These are phyloP conservation scores for Vigna reflexopilosa DNA, from an alignment of 306 rosid genomes.

Conservation along the genomic window DNA sequence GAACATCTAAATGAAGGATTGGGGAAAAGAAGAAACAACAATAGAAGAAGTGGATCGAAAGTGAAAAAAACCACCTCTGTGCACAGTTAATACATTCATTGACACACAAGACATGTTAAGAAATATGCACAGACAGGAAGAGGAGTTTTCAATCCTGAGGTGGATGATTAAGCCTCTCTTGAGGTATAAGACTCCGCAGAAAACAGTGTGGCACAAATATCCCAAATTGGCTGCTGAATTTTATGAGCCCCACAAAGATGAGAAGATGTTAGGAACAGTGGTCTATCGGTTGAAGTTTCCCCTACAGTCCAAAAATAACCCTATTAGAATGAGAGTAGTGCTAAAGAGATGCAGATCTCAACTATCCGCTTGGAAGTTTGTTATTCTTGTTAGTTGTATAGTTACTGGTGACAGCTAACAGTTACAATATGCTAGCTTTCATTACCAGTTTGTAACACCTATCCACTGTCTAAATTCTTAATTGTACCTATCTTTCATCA, in stretches of 20 bases:
- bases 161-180: neutral
- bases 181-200: neutral
- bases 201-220: neutral
- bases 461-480: no score
- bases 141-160: neutral
- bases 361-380: no score
- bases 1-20: neutral
- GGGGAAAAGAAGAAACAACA: neutral
- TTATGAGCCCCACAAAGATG: neutral
- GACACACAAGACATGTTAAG: neutral
- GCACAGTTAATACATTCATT: no score
- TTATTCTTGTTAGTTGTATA: no score
- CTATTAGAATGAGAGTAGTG: neutral
- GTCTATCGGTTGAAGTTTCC: neutral
- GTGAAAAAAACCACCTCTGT: neutral
- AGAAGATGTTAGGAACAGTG: neutral
- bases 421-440: no score
- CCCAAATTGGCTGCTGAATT: neutral
- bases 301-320: neutral
- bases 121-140: neutral
- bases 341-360: no score
- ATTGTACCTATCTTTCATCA: no score
- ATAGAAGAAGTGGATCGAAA: neutral
- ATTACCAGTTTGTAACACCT: no score
- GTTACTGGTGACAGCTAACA: no score